These are phyloP conservation scores for Plenodomus biglobosus DNA, from an alignment of 2,329 filamentous ascomycete species.

Conservation along the genomic window DNA sequence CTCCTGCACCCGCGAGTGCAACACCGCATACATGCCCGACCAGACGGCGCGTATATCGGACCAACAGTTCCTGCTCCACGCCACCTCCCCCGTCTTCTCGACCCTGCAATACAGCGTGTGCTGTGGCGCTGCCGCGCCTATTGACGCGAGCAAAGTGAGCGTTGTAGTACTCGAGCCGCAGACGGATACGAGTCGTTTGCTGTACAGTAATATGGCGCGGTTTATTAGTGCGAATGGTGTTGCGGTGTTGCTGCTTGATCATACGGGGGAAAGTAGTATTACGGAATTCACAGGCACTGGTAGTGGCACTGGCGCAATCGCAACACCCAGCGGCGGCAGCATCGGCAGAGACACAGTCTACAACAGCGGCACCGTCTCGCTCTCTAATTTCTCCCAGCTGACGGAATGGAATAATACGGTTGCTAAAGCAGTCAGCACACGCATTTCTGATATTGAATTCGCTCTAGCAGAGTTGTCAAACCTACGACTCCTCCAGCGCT, in stretches of 20 bases:
- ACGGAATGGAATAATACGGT: conserved; percentile 20
- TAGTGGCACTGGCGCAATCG: no score
- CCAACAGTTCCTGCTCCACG: conserved; percentile 28
- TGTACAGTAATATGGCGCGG: conserved; percentile 50
- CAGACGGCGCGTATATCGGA: conserved; percentile 19
- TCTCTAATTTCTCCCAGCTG: conserved; percentile 18
- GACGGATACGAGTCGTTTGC: conserved; percentile 46
- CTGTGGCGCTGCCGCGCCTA: conserved; percentile 7
- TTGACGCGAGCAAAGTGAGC: conserved; percentile 11
- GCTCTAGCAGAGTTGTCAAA: conserved; percentile 16
- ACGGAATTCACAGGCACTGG: conserved; percentile 46
- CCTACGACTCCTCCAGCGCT: neutral
- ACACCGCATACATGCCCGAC: conserved; percentile 24
- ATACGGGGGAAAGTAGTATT: conserved; percentile 50
- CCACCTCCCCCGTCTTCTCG: conserved; percentile 21
- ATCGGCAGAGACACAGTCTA: conserved; percentile 16
- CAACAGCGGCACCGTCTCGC: conserved; percentile 17
- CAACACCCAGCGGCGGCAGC: no score
- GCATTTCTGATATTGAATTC: conserved; percentile 22
- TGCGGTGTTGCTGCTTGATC: conserved; percentile 53
- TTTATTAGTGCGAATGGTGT: conserved; percentile 53
- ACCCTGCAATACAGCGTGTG: conserved; percentile 20
- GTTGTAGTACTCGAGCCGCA: conserved; percentile 52
- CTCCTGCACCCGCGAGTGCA: conserved; percentile 13
- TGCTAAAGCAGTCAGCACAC: conserved; percentile 12